Conservation (phyloP, 2,329 filamentous ascomycete genomes). For the Stenocarpella maydis region DNA sequence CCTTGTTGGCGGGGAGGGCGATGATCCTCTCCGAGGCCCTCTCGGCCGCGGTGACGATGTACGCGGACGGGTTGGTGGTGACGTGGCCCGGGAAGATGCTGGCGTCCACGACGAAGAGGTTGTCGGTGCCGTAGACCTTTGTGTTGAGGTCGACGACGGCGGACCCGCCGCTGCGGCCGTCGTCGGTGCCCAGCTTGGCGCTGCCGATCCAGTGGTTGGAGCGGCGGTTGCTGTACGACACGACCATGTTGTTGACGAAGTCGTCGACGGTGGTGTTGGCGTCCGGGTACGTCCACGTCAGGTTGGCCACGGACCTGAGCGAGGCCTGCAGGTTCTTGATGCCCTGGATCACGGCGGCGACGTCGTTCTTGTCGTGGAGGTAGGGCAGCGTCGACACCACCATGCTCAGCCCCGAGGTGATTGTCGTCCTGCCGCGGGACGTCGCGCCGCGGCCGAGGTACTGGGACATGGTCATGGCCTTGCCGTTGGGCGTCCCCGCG, state of each 20-base stretch:
- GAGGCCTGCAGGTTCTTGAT: conserved; percentile 67
- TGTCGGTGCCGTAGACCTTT: conserved; percentile 36
- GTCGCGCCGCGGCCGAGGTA: conserved; percentile 71
- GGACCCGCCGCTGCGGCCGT: conserved; percentile 32
- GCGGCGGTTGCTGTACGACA: conserved; percentile 33
- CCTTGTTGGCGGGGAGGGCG: conserved; percentile 25
- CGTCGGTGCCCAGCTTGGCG: conserved; percentile 35
- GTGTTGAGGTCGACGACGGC: conserved; percentile 35
- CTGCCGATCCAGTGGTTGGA: conserved; percentile 36
- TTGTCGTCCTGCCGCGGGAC: conserved; percentile 69
- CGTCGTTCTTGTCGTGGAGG: conserved; percentile 65
- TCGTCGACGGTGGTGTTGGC: conserved; percentile 60
- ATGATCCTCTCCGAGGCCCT: conserved; percentile 32
- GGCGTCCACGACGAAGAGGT: conserved; percentile 36
- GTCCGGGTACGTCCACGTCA: conserved; percentile 65
- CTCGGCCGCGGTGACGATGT: conserved; percentile 33
- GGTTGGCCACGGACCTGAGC: conserved; percentile 59
- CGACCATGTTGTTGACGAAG: conserved; percentile 57
- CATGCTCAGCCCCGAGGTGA: conserved; percentile 65
- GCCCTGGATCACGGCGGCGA: conserved; percentile 68
- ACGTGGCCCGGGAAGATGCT: conserved; percentile 34
- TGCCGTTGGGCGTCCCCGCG: conserved; percentile 40
- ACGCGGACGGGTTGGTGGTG: conserved; percentile 34
- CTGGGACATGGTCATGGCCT: conserved; percentile 61
- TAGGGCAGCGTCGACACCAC: conserved; percentile 67